Percentiles rank a stretch among this genome's conserved stretches.
Evolutionary conservation across 257 asterid species (phyloP).

Genomic region (Solanum verrucosum): DNA sequence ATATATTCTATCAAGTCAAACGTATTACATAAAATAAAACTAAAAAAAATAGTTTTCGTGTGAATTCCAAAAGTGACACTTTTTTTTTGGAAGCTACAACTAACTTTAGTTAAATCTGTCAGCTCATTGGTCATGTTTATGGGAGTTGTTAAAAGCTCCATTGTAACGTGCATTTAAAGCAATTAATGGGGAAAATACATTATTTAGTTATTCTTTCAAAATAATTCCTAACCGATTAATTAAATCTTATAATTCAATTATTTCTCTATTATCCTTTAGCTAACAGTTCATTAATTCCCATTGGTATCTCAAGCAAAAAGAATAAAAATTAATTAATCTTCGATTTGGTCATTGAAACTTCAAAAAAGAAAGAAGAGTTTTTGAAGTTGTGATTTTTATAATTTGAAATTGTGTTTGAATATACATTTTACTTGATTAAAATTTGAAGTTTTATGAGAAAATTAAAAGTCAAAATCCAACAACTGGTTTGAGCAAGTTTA

Average conservation of each 20-base stretch:
- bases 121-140: neutral
- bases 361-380: too few species aligned
- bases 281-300: neutral
- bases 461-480: neutral
- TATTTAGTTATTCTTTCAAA: neutral
- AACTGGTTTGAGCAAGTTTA: too few species aligned
- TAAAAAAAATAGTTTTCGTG: too few species aligned
- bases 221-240: neutral
- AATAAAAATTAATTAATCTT: neutral
- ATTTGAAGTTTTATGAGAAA: too few species aligned
- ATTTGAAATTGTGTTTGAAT: too few species aligned
- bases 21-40: fast-evolving
- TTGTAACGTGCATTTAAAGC: neutral
- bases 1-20: too few species aligned
- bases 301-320: neutral
- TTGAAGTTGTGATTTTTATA: neutral
- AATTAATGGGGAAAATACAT: neutral
- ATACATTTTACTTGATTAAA: neutral
- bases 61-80: too few species aligned
- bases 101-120: neutral
- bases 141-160: neutral
- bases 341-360: neutral
- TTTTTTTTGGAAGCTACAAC: neutral
- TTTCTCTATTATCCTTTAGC: neutral
- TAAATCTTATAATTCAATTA: neutral